These are phyloP conservation scores for Silene uniflora DNA, from an alignment of 148 eudicot genomes.

Conservation along the genomic window DNA sequence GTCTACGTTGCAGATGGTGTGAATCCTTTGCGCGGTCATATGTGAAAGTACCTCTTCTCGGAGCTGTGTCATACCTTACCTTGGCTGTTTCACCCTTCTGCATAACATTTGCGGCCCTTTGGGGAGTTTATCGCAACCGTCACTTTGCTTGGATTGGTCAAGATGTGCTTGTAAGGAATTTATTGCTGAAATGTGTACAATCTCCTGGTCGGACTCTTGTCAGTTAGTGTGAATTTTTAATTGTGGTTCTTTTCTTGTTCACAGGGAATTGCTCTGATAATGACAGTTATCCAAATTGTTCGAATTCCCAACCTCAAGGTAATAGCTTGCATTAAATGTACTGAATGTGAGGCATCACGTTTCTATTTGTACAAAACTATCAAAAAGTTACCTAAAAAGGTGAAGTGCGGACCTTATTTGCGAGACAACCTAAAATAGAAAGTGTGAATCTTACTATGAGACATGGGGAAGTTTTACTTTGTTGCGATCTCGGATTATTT, in stretches of 20 bases:
- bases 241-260: conserved; percentile 5
- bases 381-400: not conserved
- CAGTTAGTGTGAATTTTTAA: not conserved
- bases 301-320: conserved; percentile 93
- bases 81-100: conserved; percentile 81
- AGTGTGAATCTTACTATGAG: not conserved
- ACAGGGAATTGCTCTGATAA: conserved; percentile 82
- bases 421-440: not conserved
- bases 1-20: conserved; percentile 52
- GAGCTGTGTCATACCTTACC: conserved; percentile 72
- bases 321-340: conserved; percentile 8
- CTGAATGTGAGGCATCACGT: too few species aligned
- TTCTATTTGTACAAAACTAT: too few species aligned
- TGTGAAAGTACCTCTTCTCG: conserved; percentile 67
- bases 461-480: not conserved
- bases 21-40: conserved; percentile 45
- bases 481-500: too few species aligned
- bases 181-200: not conserved
- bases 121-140: conserved; percentile 60
- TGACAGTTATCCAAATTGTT: conserved; percentile 76
- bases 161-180: conserved; percentile 78
- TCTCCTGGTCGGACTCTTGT: not conserved
- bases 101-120: conserved; percentile 60
- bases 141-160: conserved; percentile 87
- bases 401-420: not conserved